Base-by-base conservation (phyloP, 345 rosid genomes). In the Gynandropsis gynandra region DNA sequence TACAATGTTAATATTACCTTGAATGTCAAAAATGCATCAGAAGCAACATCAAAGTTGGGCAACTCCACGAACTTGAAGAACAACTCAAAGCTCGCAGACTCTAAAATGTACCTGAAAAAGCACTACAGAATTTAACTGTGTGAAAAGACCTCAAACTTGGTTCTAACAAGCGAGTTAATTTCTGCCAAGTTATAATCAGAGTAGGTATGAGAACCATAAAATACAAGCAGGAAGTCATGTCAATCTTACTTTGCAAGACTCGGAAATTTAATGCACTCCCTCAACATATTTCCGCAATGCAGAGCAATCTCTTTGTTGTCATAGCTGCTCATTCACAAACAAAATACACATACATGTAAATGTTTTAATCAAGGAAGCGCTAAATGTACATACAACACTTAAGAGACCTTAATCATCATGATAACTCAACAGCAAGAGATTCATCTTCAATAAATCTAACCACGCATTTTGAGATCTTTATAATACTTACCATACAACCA, bases 1-100 rank as follows among this genome's bases (percentile, higher is more conserved):
- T 34, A 27, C 39, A 46, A 61, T 42, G 32, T 50, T 56, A 33
- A 29, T 65, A 76, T 74, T 68, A 87, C 96, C 95, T 90, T 90
- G 71, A 90, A 90, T 63, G 96, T 90, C 55, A 89, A 82, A 73
- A 90, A 87, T 50, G 98, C 92, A 84, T 90, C 98, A 69, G 96
- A 87, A 61, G 96, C 81, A 69, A 87, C 89, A 56, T 90, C 98
- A 69, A 87, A 90, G 72, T 67, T 82, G 10, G 98, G 96, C 73
- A 82, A 61, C 64, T 90, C 96, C 75, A 87, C 92, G 71, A 79
- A 90, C 75, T 90, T 90, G 83, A 90, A 90, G 84, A 87, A 87
- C 72, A 90, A 64, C 64, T 71, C 82, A 68, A 87, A 90, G 82
- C 93, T 74, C n/a, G 95, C 82, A 52, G 98, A 87, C 77, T 79